A percentile compares a stretch with the other conserved stretches of the same genome.
Evolutionary conservation across 208 protist species (phyloP).

Genomic region (Entamoeba moshkovskii): DNA sequence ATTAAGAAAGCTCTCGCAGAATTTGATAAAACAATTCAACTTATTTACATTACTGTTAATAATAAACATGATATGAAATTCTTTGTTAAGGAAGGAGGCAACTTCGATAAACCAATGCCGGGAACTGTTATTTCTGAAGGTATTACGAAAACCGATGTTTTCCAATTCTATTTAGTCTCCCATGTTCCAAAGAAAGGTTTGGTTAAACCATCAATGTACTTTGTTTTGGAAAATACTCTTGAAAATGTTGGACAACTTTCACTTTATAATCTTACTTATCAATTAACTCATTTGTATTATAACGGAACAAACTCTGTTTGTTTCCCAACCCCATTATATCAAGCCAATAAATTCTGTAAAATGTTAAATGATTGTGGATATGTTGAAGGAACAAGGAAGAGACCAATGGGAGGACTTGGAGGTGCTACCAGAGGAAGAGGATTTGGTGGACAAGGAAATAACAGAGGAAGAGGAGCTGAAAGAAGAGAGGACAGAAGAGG

Average conservation of each 20-base stretch:
- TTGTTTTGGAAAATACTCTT: not conserved
- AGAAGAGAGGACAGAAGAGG: not conserved
- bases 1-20: not conserved
- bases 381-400: not conserved
- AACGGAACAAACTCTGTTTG: not conserved
- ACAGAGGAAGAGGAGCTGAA: not conserved
- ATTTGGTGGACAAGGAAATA: not conserved
- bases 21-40: not conserved
- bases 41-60: not conserved
- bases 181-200: not conserved
- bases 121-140: not conserved
- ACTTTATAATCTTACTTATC: not conserved
- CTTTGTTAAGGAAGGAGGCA: not conserved
- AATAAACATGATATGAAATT: not conserved
- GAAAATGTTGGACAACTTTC: not conserved
- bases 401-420: not conserved
- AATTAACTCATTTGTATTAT: not conserved
- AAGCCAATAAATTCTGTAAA: not conserved
- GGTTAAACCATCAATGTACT: not conserved
- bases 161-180: not conserved
- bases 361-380: not conserved
- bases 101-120: not conserved
- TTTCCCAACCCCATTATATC: not conserved
- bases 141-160: not conserved
- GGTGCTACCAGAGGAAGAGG: not conserved